These are phyloP conservation scores for Thelonectria rubi DNA, from an alignment of 2,329 filamentous ascomycete species.

Conservation along the genomic window DNA sequence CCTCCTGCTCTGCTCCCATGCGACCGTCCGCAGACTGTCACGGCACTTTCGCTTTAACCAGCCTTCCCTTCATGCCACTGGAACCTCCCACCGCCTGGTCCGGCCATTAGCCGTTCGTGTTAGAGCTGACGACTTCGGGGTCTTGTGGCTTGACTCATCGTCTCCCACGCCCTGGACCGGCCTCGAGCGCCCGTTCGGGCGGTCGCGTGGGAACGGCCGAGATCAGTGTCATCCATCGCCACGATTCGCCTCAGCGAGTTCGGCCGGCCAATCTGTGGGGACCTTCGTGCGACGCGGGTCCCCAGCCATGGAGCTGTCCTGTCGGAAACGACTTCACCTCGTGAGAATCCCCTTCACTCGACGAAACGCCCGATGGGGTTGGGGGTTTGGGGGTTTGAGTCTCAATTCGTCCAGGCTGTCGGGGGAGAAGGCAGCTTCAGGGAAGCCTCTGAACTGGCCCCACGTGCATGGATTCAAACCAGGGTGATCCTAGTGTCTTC, in stretches of 20 bases:
- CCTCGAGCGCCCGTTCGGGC: constrained; percentile 9
- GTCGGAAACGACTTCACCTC: constrained; percentile 27
- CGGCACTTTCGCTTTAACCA: background rate
- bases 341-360: constrained; percentile 10
- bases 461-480: constrained; percentile 34
- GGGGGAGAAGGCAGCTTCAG: constrained; percentile 22
- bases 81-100: background rate
- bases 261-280: constrained; percentile 26
- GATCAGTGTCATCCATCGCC: background rate
- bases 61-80: background rate
- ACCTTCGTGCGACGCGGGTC: constrained; percentile 19
- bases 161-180: constrained; percentile 6
- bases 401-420: constrained; percentile 13
- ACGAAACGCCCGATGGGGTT: constrained; percentile 26
- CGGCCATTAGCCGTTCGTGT: background rate
- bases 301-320: constrained; percentile 12
- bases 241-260: constrained; percentile 26
- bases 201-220: constrained; percentile 19
- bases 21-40: constrained; percentile 11
- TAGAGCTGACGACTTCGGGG: constrained; percentile 1
- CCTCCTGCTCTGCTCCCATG: constrained; percentile 3
- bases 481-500: constrained; percentile 33
- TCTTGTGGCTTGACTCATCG: constrained; percentile 25
- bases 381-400: constrained; percentile 25
- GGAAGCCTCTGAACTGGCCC: constrained; percentile 35